phyloP scores from a whole-genome alignment of 306 rosid genomes.

The Carpinus viminea region DNA sequence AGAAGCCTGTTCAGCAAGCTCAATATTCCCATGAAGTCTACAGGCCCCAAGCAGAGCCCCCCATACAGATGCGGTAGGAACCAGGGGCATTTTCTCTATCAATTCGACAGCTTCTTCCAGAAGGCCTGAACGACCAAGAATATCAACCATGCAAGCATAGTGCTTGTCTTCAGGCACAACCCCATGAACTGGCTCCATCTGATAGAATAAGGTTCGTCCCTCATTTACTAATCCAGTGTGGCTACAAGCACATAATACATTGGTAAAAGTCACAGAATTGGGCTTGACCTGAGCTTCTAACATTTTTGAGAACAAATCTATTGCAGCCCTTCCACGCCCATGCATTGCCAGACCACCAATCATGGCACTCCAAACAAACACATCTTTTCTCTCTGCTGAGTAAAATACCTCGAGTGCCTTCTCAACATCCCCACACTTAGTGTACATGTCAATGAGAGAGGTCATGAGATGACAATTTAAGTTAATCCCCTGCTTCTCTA shows the following conservation, averaged over 20 bases:
- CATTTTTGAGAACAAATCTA: slow-evolving; percentile 53
- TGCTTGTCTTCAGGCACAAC: slow-evolving; percentile 57
- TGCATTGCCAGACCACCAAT: slow-evolving; percentile 70
- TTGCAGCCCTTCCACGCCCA: slow-evolving; percentile 54
- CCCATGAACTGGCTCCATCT: slow-evolving; percentile 56
- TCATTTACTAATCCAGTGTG: slow-evolving; percentile 56
- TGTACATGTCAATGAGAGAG: slow-evolving; percentile 66
- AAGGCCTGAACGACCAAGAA: slow-evolving; percentile 57
- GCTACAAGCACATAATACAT: slow-evolving; percentile 61
- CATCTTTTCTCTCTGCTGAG: slow-evolving; percentile 50
- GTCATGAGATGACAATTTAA: slow-evolving; percentile 52
- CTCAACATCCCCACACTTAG: slow-evolving; percentile 64
- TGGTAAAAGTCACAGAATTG: slow-evolving; percentile 60
- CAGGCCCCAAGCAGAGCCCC: slow-evolving; percentile 63
- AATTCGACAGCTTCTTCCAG: slow-evolving; percentile 50
- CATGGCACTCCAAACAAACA: slow-evolving; percentile 68
- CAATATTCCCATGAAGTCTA: slow-evolving; percentile 50
- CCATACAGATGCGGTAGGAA: slow-evolving; percentile 53
- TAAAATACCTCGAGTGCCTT: slow-evolving; percentile 54
- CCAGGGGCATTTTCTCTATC: slow-evolving; percentile 48
- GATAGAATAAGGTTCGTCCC: slow-evolving; percentile 44
- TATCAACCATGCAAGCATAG: slow-evolving; percentile 57
- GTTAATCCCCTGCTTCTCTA: slow-evolving; percentile 47
- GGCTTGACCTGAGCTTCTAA: slow-evolving; percentile 56
- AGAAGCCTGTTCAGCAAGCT: slow-evolving; percentile 57